These are phyloP conservation scores for Phytopythium cucurbitacearum DNA, from an alignment of 352 stramenopile genomes.

Conservation along the genomic window DNA sequence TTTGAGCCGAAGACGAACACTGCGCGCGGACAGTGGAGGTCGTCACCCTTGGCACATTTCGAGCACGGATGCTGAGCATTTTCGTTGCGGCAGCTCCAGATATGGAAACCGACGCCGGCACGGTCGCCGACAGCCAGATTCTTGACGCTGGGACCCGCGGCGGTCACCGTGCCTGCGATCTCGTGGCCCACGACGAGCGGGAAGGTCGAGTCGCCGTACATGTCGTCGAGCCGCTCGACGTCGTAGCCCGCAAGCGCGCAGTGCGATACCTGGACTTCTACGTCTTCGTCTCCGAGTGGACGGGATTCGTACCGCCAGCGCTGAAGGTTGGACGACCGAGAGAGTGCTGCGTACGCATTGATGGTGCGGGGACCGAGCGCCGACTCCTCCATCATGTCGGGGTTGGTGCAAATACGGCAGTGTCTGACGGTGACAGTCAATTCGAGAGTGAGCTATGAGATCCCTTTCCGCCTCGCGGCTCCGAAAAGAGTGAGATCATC, in stretches of 20 bases:
- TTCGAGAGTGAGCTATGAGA: no score
- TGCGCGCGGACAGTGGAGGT: constrained; percentile 41
- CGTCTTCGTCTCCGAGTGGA: constrained; percentile 25
- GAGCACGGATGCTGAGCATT: constrained; percentile 39
- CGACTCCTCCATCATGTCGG: no score
- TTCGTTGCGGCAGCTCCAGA: constrained; percentile 35
- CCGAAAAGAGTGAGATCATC: no score
- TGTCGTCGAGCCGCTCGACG: no score
- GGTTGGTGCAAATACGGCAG: no score
- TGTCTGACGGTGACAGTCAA: no score
- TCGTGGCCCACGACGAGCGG: no score
- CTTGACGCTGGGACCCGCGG: constrained; percentile 29
- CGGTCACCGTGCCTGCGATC: no score
- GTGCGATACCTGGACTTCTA: constrained; percentile 44
- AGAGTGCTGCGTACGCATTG: no score
- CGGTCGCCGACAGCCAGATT: constrained; percentile 64
- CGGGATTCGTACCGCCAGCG: constrained; percentile 24
- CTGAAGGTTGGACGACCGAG: background rate
- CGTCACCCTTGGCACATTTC: constrained; percentile 33
- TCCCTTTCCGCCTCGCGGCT: no score
- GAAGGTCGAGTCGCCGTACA: no score
- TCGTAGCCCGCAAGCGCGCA: constrained; percentile 5
- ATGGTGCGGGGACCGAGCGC: no score
- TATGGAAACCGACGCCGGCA: constrained; percentile 16
- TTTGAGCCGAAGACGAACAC: constrained; percentile 36